Conservation (phyloP, 2,329 filamentous ascomycete genomes). For the Malbranchea cinnamomea region DNA sequence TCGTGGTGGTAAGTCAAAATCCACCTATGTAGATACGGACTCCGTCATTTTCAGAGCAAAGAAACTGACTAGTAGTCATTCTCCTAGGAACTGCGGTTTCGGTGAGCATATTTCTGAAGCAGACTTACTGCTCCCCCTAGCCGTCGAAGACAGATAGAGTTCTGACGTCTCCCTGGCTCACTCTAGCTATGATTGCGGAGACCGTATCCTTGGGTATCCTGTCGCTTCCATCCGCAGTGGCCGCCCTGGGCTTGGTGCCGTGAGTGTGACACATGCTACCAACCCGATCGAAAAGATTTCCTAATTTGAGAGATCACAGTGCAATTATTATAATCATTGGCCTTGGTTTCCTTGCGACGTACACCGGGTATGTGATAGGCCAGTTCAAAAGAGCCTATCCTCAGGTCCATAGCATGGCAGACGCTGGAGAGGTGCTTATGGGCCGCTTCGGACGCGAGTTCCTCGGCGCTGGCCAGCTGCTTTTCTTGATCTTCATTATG, state of each 20-base stretch:
- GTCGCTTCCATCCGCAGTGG: constrained; percentile 38
- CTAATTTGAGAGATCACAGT: constrained; percentile 12
- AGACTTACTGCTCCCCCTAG: neutral
- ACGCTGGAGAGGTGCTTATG: constrained; percentile 48
- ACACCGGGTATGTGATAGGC: constrained; percentile 46
- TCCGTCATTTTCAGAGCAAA: neutral
- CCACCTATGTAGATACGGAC: neutral
- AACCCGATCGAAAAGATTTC: neutral
- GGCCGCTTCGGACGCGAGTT: constrained; percentile 48
- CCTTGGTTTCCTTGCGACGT: constrained; percentile 42
- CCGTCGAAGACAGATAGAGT: constrained; percentile 3
- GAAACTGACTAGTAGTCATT: constrained; percentile 1
- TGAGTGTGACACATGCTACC: constrained; percentile 15
- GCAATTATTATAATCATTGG: constrained; percentile 39
- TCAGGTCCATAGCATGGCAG: constrained; percentile 50
- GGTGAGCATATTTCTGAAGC: constrained; percentile 15
- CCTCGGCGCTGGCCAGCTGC: constrained; percentile 43
- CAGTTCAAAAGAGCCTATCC: constrained; percentile 44
- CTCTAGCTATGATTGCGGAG: constrained; percentile 45
- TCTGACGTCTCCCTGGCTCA: no score
- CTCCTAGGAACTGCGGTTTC: constrained; percentile 27
- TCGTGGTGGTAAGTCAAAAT: constrained; percentile 29
- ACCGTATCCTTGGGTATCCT: constrained; percentile 43
- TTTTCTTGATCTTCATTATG: constrained; percentile 55
- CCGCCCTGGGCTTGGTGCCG: constrained; percentile 38